Evolutionary conservation across 2,329 filamentous ascomycete species (phyloP).

Genomic region (Rutstroemia sp.): DNA sequence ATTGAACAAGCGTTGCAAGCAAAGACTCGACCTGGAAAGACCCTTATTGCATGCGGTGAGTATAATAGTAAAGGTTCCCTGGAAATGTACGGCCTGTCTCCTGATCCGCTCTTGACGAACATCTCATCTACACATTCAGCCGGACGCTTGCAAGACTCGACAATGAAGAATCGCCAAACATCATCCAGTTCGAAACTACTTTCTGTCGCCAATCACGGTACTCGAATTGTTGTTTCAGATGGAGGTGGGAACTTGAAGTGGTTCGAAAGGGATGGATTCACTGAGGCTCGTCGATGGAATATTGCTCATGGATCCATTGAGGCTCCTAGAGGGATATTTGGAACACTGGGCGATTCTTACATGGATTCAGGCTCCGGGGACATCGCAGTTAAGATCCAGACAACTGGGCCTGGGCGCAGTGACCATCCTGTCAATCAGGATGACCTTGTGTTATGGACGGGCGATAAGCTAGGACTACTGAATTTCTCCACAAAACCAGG

Average conservation of each 20-base stretch:
- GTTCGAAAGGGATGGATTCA: conserved; percentile 78
- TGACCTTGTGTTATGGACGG: conserved; percentile 80
- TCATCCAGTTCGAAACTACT: conserved; percentile 75
- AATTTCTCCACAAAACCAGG: conserved; percentile 49
- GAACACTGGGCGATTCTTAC: conserved; percentile 34
- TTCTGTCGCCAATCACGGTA: conserved; percentile 74
- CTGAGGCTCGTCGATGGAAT: conserved; percentile 46
- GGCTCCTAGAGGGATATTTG: conserved; percentile 43
- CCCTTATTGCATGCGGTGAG: conserved; percentile 75
- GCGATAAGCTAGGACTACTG: conserved; percentile 71
- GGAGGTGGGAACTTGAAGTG: conserved; percentile 80
- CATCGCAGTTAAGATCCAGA: conserved; percentile 70
- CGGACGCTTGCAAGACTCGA: conserved; percentile 37
- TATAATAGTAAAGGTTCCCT: conserved; percentile 89
- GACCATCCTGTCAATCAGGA: conserved; percentile 43
- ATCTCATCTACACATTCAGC: conserved; percentile 27
- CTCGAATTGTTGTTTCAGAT: conserved; percentile 75
- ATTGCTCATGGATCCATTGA: conserved; percentile 48
- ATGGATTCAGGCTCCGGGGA: conserved; percentile 50
- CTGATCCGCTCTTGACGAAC: conserved; percentile 21
- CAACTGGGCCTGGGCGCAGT: conserved; percentile 34
- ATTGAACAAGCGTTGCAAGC: conserved; percentile 44
- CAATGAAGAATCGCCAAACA: conserved; percentile 74
- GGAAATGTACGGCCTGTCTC: conserved; percentile 69
- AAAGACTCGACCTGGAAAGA: conserved; percentile 51